Conservation (phyloP, 305 asterid genomes). For the Galium porrigens region DNA sequence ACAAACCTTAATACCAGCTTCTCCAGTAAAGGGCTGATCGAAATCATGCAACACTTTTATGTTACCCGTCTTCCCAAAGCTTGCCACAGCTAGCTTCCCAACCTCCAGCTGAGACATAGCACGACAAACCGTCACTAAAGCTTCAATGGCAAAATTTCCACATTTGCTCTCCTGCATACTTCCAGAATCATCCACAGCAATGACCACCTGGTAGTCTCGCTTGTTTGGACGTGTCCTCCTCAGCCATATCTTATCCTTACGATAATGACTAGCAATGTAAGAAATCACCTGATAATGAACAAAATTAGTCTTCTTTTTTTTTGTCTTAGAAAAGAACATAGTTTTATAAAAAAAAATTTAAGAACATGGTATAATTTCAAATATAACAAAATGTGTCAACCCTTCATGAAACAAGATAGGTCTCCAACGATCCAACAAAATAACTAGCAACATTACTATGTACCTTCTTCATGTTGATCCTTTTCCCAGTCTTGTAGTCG, state of each 20-base stretch:
- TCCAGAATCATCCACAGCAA: constrained; percentile 92
- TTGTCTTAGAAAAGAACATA: neutral
- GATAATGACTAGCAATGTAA: constrained; percentile 75
- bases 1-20: constrained; percentile 74
- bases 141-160: constrained; percentile 79
- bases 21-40: constrained; percentile 73
- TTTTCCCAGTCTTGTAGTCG: constrained; percentile 89
- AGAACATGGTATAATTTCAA: neutral
- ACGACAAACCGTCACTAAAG: constrained; percentile 82
- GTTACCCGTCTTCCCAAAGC: constrained; percentile 93
- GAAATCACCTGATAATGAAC: constrained; percentile 54
- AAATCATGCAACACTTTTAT: constrained; percentile 63
- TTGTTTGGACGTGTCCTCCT: constrained; percentile 81
- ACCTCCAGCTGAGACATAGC: constrained; percentile 97
- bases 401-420: neutral
- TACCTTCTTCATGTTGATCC: constrained; percentile 94
- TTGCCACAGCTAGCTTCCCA: constrained; percentile 77
- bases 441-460: neutral
- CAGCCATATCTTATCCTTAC: constrained; percentile 89
- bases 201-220: constrained; percentile 85
- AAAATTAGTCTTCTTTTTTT: neutral
- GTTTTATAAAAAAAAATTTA: too few species aligned
- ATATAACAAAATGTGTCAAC: neutral
- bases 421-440: neutral
- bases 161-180: constrained; percentile 83